A percentile compares a stretch with the other conserved stretches of the same genome.
phyloP scores from a whole-genome alignment of 1,284 basidiomycete genomes.

The Sporisorium iseilematis-ciliati region DNA sequence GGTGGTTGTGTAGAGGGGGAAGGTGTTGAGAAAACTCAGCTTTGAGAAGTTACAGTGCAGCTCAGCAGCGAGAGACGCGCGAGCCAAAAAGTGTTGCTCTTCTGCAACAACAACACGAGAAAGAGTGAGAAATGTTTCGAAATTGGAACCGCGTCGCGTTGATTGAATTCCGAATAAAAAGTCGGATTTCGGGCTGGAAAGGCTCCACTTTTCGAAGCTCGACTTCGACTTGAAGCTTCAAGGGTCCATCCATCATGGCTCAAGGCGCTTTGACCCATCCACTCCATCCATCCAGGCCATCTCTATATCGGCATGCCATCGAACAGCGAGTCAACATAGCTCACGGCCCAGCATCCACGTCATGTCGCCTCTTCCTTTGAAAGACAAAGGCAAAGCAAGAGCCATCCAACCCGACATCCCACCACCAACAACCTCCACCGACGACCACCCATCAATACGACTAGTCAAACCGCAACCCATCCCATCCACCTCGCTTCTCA shows the following conservation, averaged over 20 bases:
- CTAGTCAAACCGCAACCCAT: slow-evolving; percentile 37
- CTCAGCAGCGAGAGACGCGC: slow-evolving; percentile 8
- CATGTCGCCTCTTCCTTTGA: slow-evolving; percentile 7
- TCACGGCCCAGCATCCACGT: too few relatives aligned
- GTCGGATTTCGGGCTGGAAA: slow-evolving; percentile 20
- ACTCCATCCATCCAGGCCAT: background rate
- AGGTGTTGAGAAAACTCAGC: background rate
- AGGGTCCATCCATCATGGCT: slow-evolving; percentile 17
- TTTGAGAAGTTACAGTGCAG: background rate
- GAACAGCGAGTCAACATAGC: background rate
- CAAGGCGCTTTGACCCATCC: background rate
- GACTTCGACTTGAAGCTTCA: background rate
- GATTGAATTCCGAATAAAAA: slow-evolving; percentile 9
- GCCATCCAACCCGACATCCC: slow-evolving; percentile 9
- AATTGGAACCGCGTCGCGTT: slow-evolving; percentile 45
- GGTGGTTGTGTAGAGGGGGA: background rate
- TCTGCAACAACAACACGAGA: slow-evolving; percentile 7
- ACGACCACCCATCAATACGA: slow-evolving; percentile 6
- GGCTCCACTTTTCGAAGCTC: background rate
- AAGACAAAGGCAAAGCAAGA: slow-evolving; percentile 29
- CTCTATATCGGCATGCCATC: background rate
- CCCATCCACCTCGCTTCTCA: slow-evolving; percentile 45
- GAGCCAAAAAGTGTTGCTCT: slow-evolving; percentile 1
- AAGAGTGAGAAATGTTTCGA: too few relatives aligned
- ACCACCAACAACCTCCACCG: background rate